Evolutionary conservation across 805 yeast genomes (phyloP).

Genomic region (Kuraishia piskuri): DNA sequence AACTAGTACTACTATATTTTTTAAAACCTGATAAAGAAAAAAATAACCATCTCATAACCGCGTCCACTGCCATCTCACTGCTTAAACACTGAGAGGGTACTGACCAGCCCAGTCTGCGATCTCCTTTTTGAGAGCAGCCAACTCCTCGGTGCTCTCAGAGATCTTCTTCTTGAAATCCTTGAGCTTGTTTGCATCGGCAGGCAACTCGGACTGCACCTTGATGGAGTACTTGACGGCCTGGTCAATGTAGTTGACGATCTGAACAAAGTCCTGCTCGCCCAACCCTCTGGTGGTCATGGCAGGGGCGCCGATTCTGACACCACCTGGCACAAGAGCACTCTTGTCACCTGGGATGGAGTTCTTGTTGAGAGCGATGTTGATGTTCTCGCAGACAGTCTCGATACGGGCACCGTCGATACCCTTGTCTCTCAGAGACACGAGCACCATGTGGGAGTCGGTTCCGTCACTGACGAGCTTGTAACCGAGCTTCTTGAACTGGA

Average conservation of each 20-base stretch:
- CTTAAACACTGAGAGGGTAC: slow-evolving; percentile 59
- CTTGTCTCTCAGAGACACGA: slow-evolving; percentile 81
- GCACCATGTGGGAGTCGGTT: slow-evolving; percentile 95
- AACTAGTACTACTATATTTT: neutral
- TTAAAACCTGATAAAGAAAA: neutral
- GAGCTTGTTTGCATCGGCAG: slow-evolving; percentile 88
- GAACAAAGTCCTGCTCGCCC: slow-evolving; percentile 76
- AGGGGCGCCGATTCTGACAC: slow-evolving; percentile 96
- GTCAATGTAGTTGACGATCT: slow-evolving; percentile 75
- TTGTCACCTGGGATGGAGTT: slow-evolving; percentile 98
- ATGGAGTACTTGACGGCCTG: slow-evolving; percentile 69
- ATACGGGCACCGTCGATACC: slow-evolving; percentile 95
- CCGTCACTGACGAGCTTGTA: slow-evolving; percentile 88
- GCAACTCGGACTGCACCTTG: slow-evolving; percentile 68
- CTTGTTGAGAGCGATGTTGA: slow-evolving; percentile 93
- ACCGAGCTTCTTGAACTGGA: slow-evolving; percentile 60
- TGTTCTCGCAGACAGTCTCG: slow-evolving; percentile 88
- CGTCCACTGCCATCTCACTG: neutral
- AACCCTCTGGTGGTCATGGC: slow-evolving; percentile 98
- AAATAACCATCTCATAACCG: neutral
- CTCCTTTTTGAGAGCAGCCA: slow-evolving; percentile 63
- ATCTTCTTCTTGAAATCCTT: slow-evolving; percentile 90
- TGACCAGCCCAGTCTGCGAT: slow-evolving; percentile 87
- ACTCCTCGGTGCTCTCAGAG: slow-evolving; percentile 61
- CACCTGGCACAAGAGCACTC: slow-evolving; percentile 94